Percentiles rank a stretch among this genome's conserved stretches.
These are phyloP conservation scores for Saprolegnia parasitica DNA, from an alignment of 352 stramenopile genomes.

Conservation along the genomic window DNA sequence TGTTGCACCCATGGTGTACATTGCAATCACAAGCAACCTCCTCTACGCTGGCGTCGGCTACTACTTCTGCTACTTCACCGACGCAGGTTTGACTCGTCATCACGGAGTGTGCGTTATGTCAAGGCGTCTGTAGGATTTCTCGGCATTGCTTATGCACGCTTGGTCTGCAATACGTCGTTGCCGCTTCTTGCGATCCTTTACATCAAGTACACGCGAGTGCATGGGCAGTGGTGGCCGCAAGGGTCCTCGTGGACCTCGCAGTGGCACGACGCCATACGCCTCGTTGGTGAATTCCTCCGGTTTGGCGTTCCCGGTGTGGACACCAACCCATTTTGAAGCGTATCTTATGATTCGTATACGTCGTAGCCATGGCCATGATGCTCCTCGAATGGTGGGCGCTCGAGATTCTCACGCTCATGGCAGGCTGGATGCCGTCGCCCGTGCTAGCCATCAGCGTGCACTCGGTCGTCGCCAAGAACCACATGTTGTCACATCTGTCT, in stretches of 20 bases:
- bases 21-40: constrained; percentile 28
- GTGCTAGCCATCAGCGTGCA: constrained; percentile 69
- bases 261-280: constrained; percentile 7
- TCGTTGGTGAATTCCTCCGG: constrained; percentile 21
- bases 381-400: constrained; percentile 72
- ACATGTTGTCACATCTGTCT: neutral
- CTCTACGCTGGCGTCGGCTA: constrained; percentile 14
- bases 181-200: constrained; percentile 3
- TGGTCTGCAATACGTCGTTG: constrained; percentile 8
- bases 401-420: constrained; percentile 68
- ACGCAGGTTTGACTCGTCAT: neutral
- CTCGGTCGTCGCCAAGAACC: constrained; percentile 69
- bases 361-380: constrained; percentile 55
- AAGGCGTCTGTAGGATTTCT: constrained; percentile 11
- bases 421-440: constrained; percentile 54
- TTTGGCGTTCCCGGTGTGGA: constrained; percentile 45
- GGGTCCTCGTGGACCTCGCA: neutral
- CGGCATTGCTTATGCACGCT: constrained; percentile 13
- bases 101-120: neutral
- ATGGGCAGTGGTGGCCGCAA: constrained; percentile 4
- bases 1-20: constrained; percentile 36
- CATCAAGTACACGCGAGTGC: constrained; percentile 2
- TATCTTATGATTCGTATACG: neutral
- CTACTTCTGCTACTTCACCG: constrained; percentile 18
- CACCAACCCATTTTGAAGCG: neutral